phyloP scores from a whole-genome alignment of 164 flowering plant species.

The Dillenia suffruticosa region DNA sequence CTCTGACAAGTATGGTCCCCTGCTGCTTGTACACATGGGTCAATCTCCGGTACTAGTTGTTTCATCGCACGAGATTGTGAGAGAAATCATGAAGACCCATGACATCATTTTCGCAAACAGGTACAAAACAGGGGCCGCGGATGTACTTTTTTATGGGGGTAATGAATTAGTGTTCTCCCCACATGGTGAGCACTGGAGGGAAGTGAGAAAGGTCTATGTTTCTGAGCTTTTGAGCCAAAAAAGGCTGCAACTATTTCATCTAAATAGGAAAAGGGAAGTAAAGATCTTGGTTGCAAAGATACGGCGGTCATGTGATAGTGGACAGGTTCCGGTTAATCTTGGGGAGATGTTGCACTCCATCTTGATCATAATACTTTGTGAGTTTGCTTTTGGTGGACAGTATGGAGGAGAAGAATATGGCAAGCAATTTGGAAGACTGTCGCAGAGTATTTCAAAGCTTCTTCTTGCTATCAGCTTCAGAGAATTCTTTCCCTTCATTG shows the following conservation, averaged over 20 bases:
- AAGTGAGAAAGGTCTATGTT: slow-evolving; percentile 17
- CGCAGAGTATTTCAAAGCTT: slow-evolving; percentile 3
- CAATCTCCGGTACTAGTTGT: slow-evolving; percentile 4
- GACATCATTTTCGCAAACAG: slow-evolving; percentile 7
- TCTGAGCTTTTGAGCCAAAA: slow-evolving; percentile 15
- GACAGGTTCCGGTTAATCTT: not conserved
- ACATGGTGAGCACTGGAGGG: slow-evolving; percentile 25
- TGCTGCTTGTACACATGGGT: slow-evolving; percentile 13
- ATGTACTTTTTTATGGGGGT: slow-evolving; percentile 6
- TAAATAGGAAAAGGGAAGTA: slow-evolving; percentile 17
- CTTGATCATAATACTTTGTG: slow-evolving; percentile 5
- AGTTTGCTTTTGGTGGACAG: slow-evolving; percentile 17
- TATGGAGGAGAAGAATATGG: slow-evolving; percentile 2
- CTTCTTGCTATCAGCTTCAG: slow-evolving; percentile 13
- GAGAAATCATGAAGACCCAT: slow-evolving; percentile 11
- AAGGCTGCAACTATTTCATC: slow-evolving; percentile 12
- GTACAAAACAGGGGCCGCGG: not conserved
- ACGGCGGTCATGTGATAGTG: not conserved
- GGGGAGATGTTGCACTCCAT: not conserved
- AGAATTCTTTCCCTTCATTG: slow-evolving; percentile 15
- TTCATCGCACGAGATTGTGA: slow-evolving; percentile 12
- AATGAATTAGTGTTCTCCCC: slow-evolving; percentile 11
- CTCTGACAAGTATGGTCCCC: slow-evolving; percentile 9
- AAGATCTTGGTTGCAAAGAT: slow-evolving; percentile 1
- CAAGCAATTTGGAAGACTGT: not conserved